Evolutionary conservation across 306 rosid genomes (phyloP), one percentile per base, ranked within the genome.

Genomic region (Citrullus mucosospermus): DNA sequence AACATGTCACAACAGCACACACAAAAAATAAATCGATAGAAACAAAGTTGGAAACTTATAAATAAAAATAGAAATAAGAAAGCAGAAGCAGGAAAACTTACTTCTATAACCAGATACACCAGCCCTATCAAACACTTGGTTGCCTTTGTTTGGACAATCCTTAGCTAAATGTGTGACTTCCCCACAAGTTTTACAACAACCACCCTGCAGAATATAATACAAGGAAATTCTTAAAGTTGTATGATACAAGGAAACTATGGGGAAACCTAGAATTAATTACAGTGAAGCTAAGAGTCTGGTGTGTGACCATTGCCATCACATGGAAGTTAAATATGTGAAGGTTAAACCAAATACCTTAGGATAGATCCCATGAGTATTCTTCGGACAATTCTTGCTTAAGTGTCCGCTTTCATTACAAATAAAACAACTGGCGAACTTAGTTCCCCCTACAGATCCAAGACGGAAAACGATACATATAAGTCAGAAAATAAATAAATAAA

Each of bases 81-180:
- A 15, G 79, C 4, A 4, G 77, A 70, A 76, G 12, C 83, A 73
- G 57, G 53, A 76, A 69, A 65, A 66, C 77, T 22, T 55, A 78
- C 81, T 48, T 46, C 43, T 78, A 50, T 68, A 9, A 79, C 56
- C 57, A 25, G 14, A 65, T 76, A 79, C 61, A 68, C 81, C 58
- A 25, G 83, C 67, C 75, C 84, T 79, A 69, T 56, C 63, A 57
- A 82, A 76, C 83, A 81, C 83, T 53, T 57, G 78, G 75, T 6
- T 77, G 78, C 87, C 85, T 84, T 96, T 91, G 62, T 88, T 87
- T 22, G 99, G 90, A 85, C 99, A 96, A 82, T 96, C 96, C 84
- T 68, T 91, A 20, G 98, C 99, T 89, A 96, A 85, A 85, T 96
- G 99, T 68, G 99, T 92, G 67, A 96, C 92, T 28, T 95, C 93